Evolutionary conservation across 257 asterid genomes (phyloP).

Genomic region (Solanum clarkiae): DNA sequence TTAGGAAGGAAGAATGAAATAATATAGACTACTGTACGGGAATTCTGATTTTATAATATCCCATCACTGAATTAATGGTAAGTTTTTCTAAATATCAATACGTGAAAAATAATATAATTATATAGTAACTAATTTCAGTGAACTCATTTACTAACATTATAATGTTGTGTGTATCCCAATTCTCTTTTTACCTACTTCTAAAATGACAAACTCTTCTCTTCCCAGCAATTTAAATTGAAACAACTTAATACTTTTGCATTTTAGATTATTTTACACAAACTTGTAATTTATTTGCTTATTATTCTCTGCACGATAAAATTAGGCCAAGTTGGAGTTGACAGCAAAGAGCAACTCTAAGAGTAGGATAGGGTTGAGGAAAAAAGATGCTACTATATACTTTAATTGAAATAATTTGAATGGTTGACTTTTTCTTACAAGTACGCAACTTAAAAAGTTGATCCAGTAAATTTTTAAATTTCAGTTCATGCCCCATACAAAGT

Average conservation of each 20-base stretch:
- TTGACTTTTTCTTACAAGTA: background rate
- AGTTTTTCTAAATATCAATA: background rate
- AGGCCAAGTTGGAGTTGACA: background rate
- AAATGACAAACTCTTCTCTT: background rate
- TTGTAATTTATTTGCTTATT: background rate
- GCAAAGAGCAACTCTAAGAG: background rate
- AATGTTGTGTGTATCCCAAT: background rate
- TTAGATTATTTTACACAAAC: background rate
- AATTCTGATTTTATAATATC: too few species aligned
- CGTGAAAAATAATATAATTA: background rate
- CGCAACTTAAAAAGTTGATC: background rate
- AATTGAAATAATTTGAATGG: background rate
- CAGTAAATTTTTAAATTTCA: background rate
- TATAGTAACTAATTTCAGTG: background rate
- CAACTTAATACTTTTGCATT: background rate
- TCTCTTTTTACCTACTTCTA: background rate
- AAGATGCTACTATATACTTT: background rate
- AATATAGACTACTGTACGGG: too few species aligned
- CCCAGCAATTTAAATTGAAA: background rate
- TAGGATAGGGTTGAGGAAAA: background rate
- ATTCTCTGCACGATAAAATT: background rate
- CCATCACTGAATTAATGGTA: too few species aligned
- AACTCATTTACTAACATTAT: background rate
- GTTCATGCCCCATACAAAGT: background rate
- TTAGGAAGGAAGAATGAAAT: too few species aligned